Evolutionary conservation across 2,329 filamentous ascomycete genomes (phyloP).

Genomic region (Diaporthe sp.): DNA sequence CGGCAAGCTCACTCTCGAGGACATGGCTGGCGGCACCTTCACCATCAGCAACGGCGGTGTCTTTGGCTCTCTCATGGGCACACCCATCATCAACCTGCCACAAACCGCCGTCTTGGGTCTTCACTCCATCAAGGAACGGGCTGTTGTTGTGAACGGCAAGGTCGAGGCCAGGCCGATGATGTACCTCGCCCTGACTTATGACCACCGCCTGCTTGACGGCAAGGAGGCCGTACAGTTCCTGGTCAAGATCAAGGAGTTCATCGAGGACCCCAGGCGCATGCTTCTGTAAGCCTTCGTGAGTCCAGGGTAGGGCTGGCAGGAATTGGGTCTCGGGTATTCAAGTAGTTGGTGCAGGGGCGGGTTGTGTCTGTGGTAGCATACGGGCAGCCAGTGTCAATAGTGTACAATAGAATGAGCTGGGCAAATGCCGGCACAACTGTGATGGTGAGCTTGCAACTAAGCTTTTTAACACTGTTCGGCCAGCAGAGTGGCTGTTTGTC

Average conservation of each 20-base stretch:
- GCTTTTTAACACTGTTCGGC: not conserved
- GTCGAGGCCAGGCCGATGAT: slow-evolving; percentile 99
- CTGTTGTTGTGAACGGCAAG: slow-evolving; percentile 92
- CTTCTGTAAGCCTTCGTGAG: slow-evolving; percentile 67
- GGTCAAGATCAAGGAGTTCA: slow-evolving; percentile 97
- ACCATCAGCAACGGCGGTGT: slow-evolving; percentile 98
- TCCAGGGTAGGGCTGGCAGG: not conserved
- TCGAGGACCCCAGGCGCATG: slow-evolving; percentile 96
- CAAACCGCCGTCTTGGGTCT: slow-evolving; percentile 93
- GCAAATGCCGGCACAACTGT: not conserved
- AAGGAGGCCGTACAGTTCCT: slow-evolving; percentile 97
- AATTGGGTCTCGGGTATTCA: not conserved
- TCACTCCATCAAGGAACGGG: slow-evolving; percentile 96
- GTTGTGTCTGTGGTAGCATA: slow-evolving; percentile 34
- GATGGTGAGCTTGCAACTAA: not conserved
- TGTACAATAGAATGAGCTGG: slow-evolving; percentile 40
- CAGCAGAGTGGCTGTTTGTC: not conserved
- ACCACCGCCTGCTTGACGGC: slow-evolving; percentile 95
- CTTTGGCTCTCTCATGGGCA: slow-evolving; percentile 97
- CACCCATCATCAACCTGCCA: slow-evolving; percentile 97
- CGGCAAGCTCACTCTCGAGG: slow-evolving; percentile 97
- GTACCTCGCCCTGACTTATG: slow-evolving; percentile 98
- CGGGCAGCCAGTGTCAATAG: slow-evolving; percentile 39
- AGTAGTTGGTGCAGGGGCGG: not conserved
- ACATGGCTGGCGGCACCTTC: slow-evolving; percentile 98